Evolutionary conservation across 108 stramenopile species (phyloP), one percentile per base, ranked within the genome.

Genomic region (Conticribra weissflogii): DNA sequence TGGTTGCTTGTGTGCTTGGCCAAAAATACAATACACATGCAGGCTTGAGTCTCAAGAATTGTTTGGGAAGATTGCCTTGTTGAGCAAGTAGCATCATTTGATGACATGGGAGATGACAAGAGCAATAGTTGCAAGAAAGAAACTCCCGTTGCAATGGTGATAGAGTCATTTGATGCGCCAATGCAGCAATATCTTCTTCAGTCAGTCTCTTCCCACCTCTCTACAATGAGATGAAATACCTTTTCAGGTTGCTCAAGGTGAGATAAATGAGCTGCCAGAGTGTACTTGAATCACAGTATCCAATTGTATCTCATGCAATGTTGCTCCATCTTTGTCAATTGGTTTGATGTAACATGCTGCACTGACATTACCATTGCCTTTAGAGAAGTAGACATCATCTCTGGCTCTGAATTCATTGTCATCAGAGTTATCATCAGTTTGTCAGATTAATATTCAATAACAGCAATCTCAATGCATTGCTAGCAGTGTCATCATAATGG

Each of bases 171-270:
- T n/a, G n/a, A n/a, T n/a, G n/a, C n/a, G n/a, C n/a, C n/a, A n/a
- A n/a, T n/a, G n/a, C n/a, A n/a, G n/a, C n/a, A n/a, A n/a, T n/a
- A n/a, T n/a, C n/a, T n/a, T n/a, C n/a, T n/a, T n/a, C n/a, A n/a
- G n/a, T n/a, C n/a, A n/a, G n/a, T n/a, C n/a, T n/a, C n/a, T n/a
- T n/a, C n/a, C n/a, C n/a, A n/a, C n/a, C n/a, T n/a, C n/a, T n/a
- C n/a, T n/a, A n/a, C n/a, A n/a, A n/a, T n/a, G n/a, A n/a, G n/a
- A n/a, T n/a, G n/a, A n/a, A n/a, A n/a, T n/a, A n/a, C n/a, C n/a
- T n/a, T n/a, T n/a, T 58, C 63, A 27, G 72, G 57, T 23, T 74
- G 63, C 23, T 65, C 30, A 5, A 65, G 24, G 21, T 56, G 25
- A 16, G 24, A 2, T 0, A 74, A 24, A 17, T 54, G 34, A 8